Conservation (phyloP, 306 rosid species). For the Ceratonia siliqua region DNA sequence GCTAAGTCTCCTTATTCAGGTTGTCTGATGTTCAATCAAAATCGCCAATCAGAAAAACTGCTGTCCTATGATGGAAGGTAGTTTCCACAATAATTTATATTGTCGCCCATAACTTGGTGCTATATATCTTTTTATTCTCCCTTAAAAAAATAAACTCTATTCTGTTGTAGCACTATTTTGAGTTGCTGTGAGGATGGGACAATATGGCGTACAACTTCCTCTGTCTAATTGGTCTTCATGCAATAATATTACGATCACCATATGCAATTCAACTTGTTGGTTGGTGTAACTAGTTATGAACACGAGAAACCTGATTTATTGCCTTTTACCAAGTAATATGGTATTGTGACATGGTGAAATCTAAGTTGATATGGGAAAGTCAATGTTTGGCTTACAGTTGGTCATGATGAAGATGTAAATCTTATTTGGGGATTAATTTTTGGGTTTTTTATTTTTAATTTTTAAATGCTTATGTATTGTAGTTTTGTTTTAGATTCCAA, state of each 20-base stretch:
- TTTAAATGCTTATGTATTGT: too few species aligned
- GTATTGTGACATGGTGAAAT: too few species aligned
- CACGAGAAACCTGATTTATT: background rate
- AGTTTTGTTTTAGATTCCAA: background rate
- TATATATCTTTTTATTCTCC: background rate
- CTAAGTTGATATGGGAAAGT: too few species aligned
- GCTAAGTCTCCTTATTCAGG: constrained; percentile 49
- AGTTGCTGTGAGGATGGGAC: constrained; percentile 95
- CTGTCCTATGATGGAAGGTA: constrained; percentile 95
- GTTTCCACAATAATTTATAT: constrained; percentile 1
- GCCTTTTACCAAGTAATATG: too few species aligned
- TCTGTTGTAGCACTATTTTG: constrained; percentile 80
- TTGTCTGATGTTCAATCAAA: constrained; percentile 81
- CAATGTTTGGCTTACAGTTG: too few species aligned
- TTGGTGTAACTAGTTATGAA: constrained; percentile 14
- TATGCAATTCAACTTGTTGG: constrained; percentile 12
- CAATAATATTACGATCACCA: background rate
- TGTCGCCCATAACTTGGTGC: constrained; percentile 5
- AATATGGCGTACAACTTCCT: constrained; percentile 70
- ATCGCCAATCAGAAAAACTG: constrained; percentile 90
- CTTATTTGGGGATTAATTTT: too few species aligned
- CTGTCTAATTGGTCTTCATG: constrained; percentile 19
- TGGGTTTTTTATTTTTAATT: too few species aligned
- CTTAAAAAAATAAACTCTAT: too few species aligned
- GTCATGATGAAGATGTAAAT: too few species aligned